phyloP scores from a whole-genome alignment of 352 stramenopile genomes.

The Phytophthora idaei region DNA sequence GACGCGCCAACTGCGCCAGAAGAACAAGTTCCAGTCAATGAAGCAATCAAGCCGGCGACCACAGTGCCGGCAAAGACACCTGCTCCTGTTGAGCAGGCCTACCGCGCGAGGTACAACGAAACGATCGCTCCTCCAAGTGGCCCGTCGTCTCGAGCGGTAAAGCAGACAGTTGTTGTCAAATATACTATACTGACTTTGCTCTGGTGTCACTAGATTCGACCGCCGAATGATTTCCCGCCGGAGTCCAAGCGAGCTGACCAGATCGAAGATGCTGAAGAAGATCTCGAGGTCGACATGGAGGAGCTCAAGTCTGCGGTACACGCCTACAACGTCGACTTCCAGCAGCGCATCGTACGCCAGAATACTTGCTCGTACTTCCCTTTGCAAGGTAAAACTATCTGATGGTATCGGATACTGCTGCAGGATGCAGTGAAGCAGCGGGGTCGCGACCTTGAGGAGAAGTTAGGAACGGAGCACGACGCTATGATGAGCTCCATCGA shows the following conservation, averaged over 20 bases:
- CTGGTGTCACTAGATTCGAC: conserved; percentile 46
- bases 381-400: not conserved
- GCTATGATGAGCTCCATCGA: conserved; percentile 67
- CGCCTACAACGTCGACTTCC: conserved; percentile 86
- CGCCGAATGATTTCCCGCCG: conserved; percentile 63
- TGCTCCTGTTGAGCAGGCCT: conserved; percentile 37
- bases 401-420: not conserved
- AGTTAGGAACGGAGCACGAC: conserved; percentile 58
- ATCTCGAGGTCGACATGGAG: conserved; percentile 83
- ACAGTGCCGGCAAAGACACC: not conserved
- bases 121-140: conserved; percentile 54
- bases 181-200: not conserved
- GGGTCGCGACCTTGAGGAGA: conserved; percentile 53
- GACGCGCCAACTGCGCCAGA: conserved; percentile 11
- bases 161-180: not conserved
- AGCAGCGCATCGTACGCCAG: conserved; percentile 70
- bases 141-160: conserved; percentile 47
- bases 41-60: not conserved
- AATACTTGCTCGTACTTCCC: too few relatives aligned
- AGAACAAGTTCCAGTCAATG: conserved; percentile 1
- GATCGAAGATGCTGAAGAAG: conserved; percentile 75
- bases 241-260: conserved; percentile 77
- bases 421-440: conserved; percentile 77
- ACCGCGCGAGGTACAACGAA: conserved; percentile 59
- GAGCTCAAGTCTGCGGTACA: conserved; percentile 81